Conservation (phyloP, 164 flowering plant genomes). For the Euptelea pleiosperma region DNA sequence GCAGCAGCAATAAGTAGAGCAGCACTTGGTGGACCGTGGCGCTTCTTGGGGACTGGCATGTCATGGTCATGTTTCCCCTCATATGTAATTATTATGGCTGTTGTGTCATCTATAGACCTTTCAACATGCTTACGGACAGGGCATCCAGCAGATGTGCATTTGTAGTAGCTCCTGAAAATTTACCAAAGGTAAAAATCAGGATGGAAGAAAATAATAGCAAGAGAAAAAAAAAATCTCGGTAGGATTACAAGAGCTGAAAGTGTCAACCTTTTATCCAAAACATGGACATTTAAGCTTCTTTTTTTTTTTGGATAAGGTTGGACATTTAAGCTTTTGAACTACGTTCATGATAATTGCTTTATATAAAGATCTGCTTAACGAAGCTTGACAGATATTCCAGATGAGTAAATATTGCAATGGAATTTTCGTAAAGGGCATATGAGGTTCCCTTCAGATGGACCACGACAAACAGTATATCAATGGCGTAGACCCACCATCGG, state of each 20-base stretch:
- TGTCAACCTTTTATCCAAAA: not conserved
- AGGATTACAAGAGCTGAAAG: not conserved
- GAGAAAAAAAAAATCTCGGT: not conserved
- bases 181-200: slow-evolving; percentile 11
- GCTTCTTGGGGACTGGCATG: slow-evolving; percentile 71
- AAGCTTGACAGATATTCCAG: too few species aligned
- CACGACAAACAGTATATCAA: too few species aligned
- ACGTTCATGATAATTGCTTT: too few species aligned
- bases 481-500: too few species aligned
- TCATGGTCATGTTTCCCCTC: slow-evolving; percentile 84
- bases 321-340: too few species aligned
- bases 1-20: slow-evolving; percentile 50
- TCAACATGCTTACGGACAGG: slow-evolving; percentile 87
- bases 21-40: slow-evolving; percentile 50
- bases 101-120: slow-evolving; percentile 51
- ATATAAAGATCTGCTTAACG: too few species aligned
- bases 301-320: too few species aligned
- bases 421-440: too few species aligned
- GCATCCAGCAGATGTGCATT: slow-evolving; percentile 87
- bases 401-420: too few species aligned
- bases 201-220: too few species aligned
- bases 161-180: slow-evolving; percentile 74
- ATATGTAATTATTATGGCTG: slow-evolving; percentile 55
- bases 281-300: not conserved
- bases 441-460: too few species aligned